These are phyloP conservation scores for Phytophthora vignae DNA, from an alignment of 352 stramenopile genomes.

Conservation along the genomic window DNA sequence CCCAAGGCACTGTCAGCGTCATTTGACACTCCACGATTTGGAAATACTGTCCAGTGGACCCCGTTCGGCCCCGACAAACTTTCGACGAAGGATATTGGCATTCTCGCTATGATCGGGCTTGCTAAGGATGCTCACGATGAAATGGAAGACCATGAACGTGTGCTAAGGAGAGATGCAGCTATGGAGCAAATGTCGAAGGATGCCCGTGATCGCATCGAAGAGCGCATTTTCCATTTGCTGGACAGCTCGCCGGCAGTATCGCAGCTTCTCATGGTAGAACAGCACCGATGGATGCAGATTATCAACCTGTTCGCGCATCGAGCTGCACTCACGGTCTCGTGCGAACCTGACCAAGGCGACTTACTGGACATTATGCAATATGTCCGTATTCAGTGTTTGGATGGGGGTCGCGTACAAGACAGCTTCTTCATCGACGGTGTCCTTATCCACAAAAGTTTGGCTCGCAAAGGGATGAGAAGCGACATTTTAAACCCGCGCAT, in stretches of 20 bases:
- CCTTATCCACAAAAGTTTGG: slow-evolving; percentile 88
- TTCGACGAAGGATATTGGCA: slow-evolving; percentile 54
- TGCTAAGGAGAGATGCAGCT: slow-evolving; percentile 50
- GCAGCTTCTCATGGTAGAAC: slow-evolving; percentile 72
- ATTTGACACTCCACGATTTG: slow-evolving; percentile 72
- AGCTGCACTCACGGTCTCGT: slow-evolving; percentile 71
- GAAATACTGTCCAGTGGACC: slow-evolving; percentile 47
- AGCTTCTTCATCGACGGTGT: slow-evolving; percentile 91
- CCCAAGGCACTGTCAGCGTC: slow-evolving; percentile 68
- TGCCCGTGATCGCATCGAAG: slow-evolving; percentile 69
- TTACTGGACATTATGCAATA: slow-evolving; percentile 89
- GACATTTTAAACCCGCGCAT: slow-evolving; percentile 84
- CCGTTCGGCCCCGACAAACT: slow-evolving; percentile 58
- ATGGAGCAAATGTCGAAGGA: slow-evolving; percentile 72
- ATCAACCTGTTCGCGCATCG: slow-evolving; percentile 76
- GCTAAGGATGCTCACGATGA: slow-evolving; percentile 72
- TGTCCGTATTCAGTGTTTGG: slow-evolving; percentile 82
- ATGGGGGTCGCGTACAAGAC: slow-evolving; percentile 77
- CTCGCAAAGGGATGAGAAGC: slow-evolving; percentile 85
- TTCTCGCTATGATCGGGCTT: slow-evolving; percentile 68
- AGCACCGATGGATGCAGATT: slow-evolving; percentile 87
- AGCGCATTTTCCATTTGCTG: slow-evolving; percentile 77
- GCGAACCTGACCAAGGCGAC: slow-evolving; percentile 75
- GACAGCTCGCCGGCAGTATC: slow-evolving; percentile 60
- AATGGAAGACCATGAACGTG: slow-evolving; percentile 47